Evolutionary conservation across 352 stramenopile genomes (phyloP), one percentile per base, ranked within the genome.

Genomic region (Phytophthora lateralis): DNA sequence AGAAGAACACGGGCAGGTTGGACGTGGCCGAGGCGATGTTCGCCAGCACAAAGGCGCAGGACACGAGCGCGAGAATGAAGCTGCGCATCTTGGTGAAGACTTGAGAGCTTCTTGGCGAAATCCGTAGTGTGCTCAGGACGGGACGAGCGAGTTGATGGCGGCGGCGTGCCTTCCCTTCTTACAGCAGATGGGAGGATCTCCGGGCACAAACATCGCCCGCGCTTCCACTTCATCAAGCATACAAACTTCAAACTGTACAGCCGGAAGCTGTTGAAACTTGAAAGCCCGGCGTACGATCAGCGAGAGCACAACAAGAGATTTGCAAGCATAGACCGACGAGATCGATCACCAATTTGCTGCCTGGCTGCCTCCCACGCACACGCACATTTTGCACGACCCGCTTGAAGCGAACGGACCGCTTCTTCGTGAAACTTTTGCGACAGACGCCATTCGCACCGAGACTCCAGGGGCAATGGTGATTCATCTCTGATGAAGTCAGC

Each of bases 1-100:
- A 76, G 56, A 76, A 79, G 52, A 76, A 54, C 6, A 75, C 58
- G 14, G 72, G 69, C 15, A 81, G 56, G 20, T 60, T 42, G 41
- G 32, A 60, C 26, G 48, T 14, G 17, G 53, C 38, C 4, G 53
- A 56, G 15, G 42, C 34, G 51, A 55, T 17, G 26, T 32, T 42
- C 5, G 34, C 42, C 17, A 59, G 24, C 4, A 43, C 34, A 24
- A 59, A 44, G 12, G 24, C 49, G 41, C 48, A 53, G 29, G 39
- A 59, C 30, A 55, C 41, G 49, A 66, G 30, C 4, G 49, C 32
- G 34, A 66, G 24, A 41, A 66, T 35, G 34, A 60, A 14, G 43
- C 20, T 62, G 50, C 59, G 43, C 59, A 67, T 67, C 0, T 17
- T 50, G 47, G 30, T 35, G 39, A 6, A 18, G 43, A 52, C 37